Percentiles rank a stretch among this genome's conserved stretches.
phyloP scores from a whole-genome alignment of 306 rosid genomes.

The Macrotyloma uniflorum region DNA sequence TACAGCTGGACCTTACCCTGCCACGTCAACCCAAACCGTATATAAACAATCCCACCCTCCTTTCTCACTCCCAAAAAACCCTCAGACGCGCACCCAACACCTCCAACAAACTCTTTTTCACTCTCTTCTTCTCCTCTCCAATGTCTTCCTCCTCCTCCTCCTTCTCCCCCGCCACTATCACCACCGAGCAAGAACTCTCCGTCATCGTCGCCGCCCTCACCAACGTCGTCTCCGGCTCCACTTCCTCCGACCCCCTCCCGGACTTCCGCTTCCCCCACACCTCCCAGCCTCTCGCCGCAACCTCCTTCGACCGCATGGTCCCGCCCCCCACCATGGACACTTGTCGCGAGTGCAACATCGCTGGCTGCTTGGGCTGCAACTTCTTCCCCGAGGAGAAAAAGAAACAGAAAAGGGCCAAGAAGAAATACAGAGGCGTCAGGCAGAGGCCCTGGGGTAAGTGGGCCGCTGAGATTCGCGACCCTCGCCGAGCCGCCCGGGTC shows the following conservation, averaged over 20 bases:
- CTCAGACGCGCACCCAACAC: constrained; percentile 25
- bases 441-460: constrained; percentile 98
- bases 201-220: constrained; percentile 77
- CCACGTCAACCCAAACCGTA: constrained; percentile 53
- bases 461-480: constrained; percentile 96
- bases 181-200: constrained; percentile 67
- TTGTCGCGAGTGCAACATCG: constrained; percentile 57
- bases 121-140: no score
- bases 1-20: constrained; percentile 35
- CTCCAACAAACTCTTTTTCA: no score
- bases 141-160: constrained; percentile 46
- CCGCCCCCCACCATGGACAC: constrained; percentile 43
- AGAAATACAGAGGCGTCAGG: constrained; percentile 87
- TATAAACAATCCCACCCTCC: constrained; percentile 34
- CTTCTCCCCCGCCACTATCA: constrained; percentile 32
- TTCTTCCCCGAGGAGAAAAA: constrained; percentile 54
- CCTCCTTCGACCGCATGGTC: background rate
- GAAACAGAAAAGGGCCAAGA: constrained; percentile 57
- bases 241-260: constrained; percentile 26
- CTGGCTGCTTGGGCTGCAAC: constrained; percentile 69
- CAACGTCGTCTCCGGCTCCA: constrained; percentile 71
- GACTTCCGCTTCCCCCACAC: background rate
- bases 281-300: background rate
- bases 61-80: background rate
- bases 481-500: constrained; percentile 65